Base-by-base conservation (phyloP, 345 rosid species). In the Gossypium stocksii region DNA sequence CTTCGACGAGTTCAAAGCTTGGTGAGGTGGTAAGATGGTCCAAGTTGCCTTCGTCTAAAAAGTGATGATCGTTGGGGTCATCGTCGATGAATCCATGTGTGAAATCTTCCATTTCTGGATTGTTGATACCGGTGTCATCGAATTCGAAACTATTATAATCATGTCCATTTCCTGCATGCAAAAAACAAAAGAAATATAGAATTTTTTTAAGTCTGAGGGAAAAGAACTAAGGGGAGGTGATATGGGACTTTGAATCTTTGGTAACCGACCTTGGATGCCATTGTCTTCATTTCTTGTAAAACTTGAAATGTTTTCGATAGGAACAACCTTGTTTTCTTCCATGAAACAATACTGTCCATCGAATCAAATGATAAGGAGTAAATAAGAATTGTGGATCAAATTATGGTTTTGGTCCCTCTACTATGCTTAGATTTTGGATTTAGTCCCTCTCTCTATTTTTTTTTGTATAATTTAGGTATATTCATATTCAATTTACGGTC, bases 1-100 rank as follows among this genome's bases (percentile, higher is more conserved):
- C 95, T 78, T 92, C 93, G 3, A 89, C 83, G 3, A 89, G 86
- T 63, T 92, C 91, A 58, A 89, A 91, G 82, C 86, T 77, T 16
- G 91, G 90, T 7, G 90, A 86, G 63, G 85, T 85, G 10, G 86
- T 81, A 15, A 83, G 66, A 49, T 78, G 84, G 8, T 46, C 82
- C 27, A 75, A 77, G 16, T 81, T 84, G 54, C 78, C 84, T 14
- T 87, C 83, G 10, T 79, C 86, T 25, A 76, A 5, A 73, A 78
- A 72, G 71, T 77, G 75, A 71, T 73, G 74, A 72, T 74, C 81
- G 16, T 76, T 73, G 2, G 73, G 79, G 41, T 85, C 83, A 61
- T 81, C 85, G 41, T 82, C 81, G 15, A 88, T 82, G 83, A 89
- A 90, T 62, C 83, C 93, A 16, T 88, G 82, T 17, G 92, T 80